Conservation (phyloP, 2,329 filamentous ascomycete species). For the Leptographium wingfieldii region DNA sequence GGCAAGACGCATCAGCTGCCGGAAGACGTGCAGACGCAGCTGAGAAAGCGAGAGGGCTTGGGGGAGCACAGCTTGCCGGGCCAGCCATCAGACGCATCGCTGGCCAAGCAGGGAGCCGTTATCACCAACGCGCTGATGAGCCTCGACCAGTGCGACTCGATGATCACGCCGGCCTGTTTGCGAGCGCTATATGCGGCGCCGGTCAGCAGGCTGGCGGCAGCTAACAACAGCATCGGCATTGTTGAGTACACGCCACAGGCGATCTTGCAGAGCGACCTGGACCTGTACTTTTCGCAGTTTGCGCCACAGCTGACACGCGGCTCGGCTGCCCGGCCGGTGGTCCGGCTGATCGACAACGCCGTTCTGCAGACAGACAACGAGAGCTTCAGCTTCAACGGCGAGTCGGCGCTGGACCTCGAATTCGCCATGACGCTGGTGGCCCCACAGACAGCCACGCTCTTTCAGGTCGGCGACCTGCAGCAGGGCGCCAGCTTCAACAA, state of each 20-base stretch:
- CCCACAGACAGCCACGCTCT: conserved; percentile 37
- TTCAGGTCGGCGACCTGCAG: conserved; percentile 29
- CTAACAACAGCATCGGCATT: conserved; percentile 38
- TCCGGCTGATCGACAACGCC: conserved; percentile 21
- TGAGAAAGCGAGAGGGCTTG: conserved; percentile 9
- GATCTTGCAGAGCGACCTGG: conserved; percentile 36
- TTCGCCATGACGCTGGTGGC: conserved; percentile 32
- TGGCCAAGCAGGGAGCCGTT: conserved; percentile 19
- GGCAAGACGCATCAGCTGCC: conserved; percentile 14
- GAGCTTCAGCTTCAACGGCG: conserved; percentile 26
- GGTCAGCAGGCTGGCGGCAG: conserved; percentile 18
- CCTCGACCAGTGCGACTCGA: conserved; percentile 32
- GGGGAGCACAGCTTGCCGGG: conserved; percentile 15
- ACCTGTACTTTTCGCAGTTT: conserved; percentile 35
- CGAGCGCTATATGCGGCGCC: conserved; percentile 34
- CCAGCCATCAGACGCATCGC: conserved; percentile 13
- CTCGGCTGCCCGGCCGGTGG: conserved; percentile 26
- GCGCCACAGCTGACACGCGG: conserved; percentile 24
- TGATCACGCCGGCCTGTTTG: conserved; percentile 45
- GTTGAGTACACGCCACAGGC: conserved; percentile 42
- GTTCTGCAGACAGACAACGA: conserved; percentile 21
- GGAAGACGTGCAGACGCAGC: conserved; percentile 14
- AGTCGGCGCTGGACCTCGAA: conserved; percentile 23
- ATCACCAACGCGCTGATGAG: conserved; percentile 19
- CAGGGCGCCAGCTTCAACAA: conserved; percentile 18